Percentiles rank a stretch among this genome's conserved stretches.
Evolutionary conservation across 2,329 filamentous ascomycete species (phyloP).

Genomic region (Colletotrichum gloeosporioides): DNA sequence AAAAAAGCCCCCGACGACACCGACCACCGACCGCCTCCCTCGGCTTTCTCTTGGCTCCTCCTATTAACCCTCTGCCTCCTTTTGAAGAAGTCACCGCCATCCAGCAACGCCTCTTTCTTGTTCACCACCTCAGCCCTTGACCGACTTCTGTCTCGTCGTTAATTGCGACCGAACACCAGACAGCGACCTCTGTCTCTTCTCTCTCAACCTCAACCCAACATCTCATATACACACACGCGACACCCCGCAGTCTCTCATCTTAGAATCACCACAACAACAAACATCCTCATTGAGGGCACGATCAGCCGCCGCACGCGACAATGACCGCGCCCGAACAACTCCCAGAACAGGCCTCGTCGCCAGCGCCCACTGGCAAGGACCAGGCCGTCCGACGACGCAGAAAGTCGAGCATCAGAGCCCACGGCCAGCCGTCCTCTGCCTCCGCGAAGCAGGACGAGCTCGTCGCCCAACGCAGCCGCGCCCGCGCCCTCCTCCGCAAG

Average conservation of each 20-base stretch:
- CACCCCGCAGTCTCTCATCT: neutral
- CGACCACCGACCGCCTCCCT: neutral
- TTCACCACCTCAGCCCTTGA: neutral
- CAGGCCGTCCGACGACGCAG: constrained; percentile 15
- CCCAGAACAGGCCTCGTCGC: neutral
- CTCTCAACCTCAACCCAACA: neutral
- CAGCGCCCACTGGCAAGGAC: constrained; percentile 1
- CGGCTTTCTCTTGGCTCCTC: neutral
- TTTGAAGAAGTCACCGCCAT: neutral
- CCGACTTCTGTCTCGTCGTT: neutral
- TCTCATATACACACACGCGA: neutral
- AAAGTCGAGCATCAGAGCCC: constrained; percentile 19
- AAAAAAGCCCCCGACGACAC: constrained; percentile 17
- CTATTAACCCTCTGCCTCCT: neutral
- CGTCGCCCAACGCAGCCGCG: constrained; percentile 18
- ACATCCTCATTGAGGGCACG: neutral
- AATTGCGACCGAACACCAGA: neutral
- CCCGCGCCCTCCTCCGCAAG: constrained; percentile 14
- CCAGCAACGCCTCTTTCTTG: neutral
- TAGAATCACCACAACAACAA: neutral
- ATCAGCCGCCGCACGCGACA: neutral
- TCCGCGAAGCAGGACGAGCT: constrained; percentile 16
- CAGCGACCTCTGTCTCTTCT: neutral
- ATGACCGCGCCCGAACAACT: constrained; percentile 19
- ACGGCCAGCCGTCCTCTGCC: neutral